Evolutionary conservation across 495 filamentous ascomycete genomes (phyloP).

Genomic region (Pyrenopolyporus hunteri): DNA sequence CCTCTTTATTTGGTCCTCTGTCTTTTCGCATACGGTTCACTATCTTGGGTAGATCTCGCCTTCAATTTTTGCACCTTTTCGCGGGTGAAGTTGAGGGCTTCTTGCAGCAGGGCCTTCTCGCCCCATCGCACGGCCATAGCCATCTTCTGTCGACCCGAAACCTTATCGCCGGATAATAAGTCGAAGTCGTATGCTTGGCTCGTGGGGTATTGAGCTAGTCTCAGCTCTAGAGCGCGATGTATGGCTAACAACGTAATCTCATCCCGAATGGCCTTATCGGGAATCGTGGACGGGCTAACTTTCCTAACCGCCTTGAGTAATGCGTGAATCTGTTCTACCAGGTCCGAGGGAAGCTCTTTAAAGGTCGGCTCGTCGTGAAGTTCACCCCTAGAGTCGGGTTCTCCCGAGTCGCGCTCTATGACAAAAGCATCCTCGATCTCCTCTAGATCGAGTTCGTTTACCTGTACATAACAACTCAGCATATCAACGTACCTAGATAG

Average conservation of each 20-base stretch:
- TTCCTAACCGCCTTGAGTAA: constrained; percentile 53
- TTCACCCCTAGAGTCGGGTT: constrained; percentile 46
- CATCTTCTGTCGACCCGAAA: constrained; percentile 61
- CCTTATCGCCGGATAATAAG: constrained; percentile 49
- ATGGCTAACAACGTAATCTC: constrained; percentile 48
- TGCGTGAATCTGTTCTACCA: constrained; percentile 45
- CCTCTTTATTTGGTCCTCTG: constrained; percentile 45
- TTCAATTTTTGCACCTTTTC: constrained; percentile 41
- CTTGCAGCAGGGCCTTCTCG: constrained; percentile 75
- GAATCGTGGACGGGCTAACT: constrained; percentile 43
- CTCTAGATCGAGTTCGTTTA: constrained; percentile 40
- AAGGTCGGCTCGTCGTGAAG: constrained; percentile 40
- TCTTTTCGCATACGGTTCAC: constrained; percentile 49
- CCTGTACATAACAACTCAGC: constrained; percentile 17
- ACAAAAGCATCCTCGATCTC: constrained; percentile 54
- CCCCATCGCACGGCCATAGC: constrained; percentile 78
- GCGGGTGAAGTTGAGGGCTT: constrained; percentile 48
- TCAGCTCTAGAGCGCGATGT: constrained; percentile 49
- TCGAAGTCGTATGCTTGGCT: constrained; percentile 66
- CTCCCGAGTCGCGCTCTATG: constrained; percentile 50
- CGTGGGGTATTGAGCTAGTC: constrained; percentile 64
- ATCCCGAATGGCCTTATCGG: constrained; percentile 49
- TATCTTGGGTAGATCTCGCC: constrained; percentile 41
- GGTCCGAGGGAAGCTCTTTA: constrained; percentile 46
- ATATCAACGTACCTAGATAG: background rate